Conservation (phyloP, 2,329 filamentous ascomycete genomes). For the Dothistroma pini region DNA sequence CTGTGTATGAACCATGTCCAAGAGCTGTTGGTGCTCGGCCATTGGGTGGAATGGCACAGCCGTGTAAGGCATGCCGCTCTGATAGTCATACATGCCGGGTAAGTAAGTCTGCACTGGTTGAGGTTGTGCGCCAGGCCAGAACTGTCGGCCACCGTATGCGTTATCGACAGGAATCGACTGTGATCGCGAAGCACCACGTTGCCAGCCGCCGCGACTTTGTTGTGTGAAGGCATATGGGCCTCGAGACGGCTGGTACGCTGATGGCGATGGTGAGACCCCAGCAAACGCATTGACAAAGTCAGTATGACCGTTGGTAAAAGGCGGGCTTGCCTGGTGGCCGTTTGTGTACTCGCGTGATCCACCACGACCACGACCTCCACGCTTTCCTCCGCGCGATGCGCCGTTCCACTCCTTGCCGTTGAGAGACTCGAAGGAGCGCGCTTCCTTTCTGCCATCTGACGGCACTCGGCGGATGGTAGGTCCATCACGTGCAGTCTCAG, state of each 20-base stretch:
- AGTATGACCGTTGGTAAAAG: slow-evolving; percentile 19
- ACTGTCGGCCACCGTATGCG: slow-evolving; percentile 43
- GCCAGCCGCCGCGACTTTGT: slow-evolving; percentile 41
- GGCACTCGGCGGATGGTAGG: slow-evolving; percentile 14
- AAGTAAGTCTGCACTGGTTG: slow-evolving; percentile 48
- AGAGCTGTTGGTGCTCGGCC: slow-evolving; percentile 54
- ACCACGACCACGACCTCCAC: slow-evolving; percentile 34
- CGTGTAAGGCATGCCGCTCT: slow-evolving; percentile 29
- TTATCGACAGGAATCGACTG: slow-evolving; percentile 59
- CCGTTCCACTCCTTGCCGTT: slow-evolving; percentile 26
- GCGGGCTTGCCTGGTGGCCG: slow-evolving; percentile 25
- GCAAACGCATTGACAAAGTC: slow-evolving; percentile 27
- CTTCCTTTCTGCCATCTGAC: slow-evolving; percentile 25
- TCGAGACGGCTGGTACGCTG: slow-evolving; percentile 27
- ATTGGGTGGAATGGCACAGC: slow-evolving; percentile 57
- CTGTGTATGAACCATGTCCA: slow-evolving; percentile 59
- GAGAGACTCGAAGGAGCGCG: slow-evolving; percentile 23
- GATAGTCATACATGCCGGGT: slow-evolving; percentile 49
- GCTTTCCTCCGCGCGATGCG: slow-evolving; percentile 27
- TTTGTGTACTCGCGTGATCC: slow-evolving; percentile 32
- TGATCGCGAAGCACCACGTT: slow-evolving; percentile 52
- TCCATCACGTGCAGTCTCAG: slow-evolving; percentile 12
- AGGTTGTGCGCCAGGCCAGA: slow-evolving; percentile 36
- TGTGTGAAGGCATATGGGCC: slow-evolving; percentile 30
- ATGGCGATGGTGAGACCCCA: slow-evolving; percentile 29